A percentile compares a stretch with the other conserved stretches of the same genome.
These are phyloP conservation scores for Capsicum chinense DNA, from an alignment of 257 asterid genomes.

Conservation along the genomic window DNA sequence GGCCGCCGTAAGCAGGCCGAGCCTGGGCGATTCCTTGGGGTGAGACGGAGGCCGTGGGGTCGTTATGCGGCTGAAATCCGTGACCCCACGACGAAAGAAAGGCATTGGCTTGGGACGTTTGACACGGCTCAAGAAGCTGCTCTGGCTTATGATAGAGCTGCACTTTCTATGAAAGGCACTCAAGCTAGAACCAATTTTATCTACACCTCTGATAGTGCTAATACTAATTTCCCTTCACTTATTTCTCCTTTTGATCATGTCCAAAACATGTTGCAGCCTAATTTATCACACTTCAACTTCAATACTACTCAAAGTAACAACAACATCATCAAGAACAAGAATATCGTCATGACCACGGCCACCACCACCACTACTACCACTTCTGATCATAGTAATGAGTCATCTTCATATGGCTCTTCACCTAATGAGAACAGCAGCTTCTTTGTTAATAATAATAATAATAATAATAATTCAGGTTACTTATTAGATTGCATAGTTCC, in stretches of 20 bases:
- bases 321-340: background rate
- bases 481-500: constrained; percentile 90
- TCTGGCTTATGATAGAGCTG: constrained; percentile 93
- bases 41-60: constrained; percentile 94
- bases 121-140: constrained; percentile 99
- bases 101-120: constrained; percentile 96
- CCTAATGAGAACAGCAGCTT: constrained; percentile 43
- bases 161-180: constrained; percentile 84
- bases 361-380: background rate
- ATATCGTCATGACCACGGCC: background rate
- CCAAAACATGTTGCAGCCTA: constrained; percentile 37
- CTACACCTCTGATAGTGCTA: constrained; percentile 54
- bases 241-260: constrained; percentile 53
- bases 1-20: constrained; percentile 80
- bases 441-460: constrained; percentile 30
- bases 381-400: constrained; percentile 32
- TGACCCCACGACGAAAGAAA: constrained; percentile 89
- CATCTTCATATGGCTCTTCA: constrained; percentile 46
- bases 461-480: constrained; percentile 69
- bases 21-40: constrained; percentile 90
- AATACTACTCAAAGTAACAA: constrained; percentile 23
- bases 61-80: constrained; percentile 94
- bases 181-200: constrained; percentile 90
- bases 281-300: constrained; percentile 19
- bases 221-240: constrained; percentile 46